These are phyloP conservation scores for Citrullus mucosospermus DNA, from an alignment of 306 rosid species.

Conservation along the genomic window DNA sequence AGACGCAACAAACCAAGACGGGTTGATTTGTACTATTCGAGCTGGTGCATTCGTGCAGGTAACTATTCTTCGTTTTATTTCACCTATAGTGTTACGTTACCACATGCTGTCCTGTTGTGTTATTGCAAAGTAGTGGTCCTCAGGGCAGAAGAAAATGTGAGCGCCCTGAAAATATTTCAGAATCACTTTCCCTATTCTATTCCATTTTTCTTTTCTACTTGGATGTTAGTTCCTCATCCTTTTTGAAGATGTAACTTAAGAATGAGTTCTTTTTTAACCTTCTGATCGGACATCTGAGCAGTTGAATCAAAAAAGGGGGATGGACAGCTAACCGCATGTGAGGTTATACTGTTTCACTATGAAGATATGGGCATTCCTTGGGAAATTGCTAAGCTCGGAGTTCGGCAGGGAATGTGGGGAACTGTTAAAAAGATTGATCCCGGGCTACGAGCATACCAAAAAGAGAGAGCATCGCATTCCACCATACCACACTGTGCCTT, in stretches of 20 bases:
- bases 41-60: conserved; percentile 60
- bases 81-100: background rate
- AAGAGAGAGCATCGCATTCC: conserved; percentile 40
- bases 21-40: conserved; percentile 46
- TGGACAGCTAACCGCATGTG: conserved; percentile 57
- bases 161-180: background rate
- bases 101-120: background rate
- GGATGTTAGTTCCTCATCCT: background rate
- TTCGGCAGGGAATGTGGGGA: conserved; percentile 98
- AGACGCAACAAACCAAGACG: conserved; percentile 49
- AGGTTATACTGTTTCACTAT: conserved; percentile 66
- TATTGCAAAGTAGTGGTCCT: background rate
- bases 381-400: conserved; percentile 93
- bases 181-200: background rate
- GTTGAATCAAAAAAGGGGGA: conserved; percentile 58
- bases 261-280: background rate
- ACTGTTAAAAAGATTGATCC: conserved; percentile 86
- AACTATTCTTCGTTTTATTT: background rate
- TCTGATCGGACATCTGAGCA: conserved; percentile 18
- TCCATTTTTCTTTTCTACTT: background rate
- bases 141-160: background rate
- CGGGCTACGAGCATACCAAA: conserved; percentile 53
- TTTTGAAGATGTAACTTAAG: background rate
- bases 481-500: conserved; percentile 40
- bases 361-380: conserved; percentile 99